These are phyloP conservation scores for Papiliotrema nemorosa DNA, from an alignment of 1,284 basidiomycete species.

Conservation along the genomic window DNA sequence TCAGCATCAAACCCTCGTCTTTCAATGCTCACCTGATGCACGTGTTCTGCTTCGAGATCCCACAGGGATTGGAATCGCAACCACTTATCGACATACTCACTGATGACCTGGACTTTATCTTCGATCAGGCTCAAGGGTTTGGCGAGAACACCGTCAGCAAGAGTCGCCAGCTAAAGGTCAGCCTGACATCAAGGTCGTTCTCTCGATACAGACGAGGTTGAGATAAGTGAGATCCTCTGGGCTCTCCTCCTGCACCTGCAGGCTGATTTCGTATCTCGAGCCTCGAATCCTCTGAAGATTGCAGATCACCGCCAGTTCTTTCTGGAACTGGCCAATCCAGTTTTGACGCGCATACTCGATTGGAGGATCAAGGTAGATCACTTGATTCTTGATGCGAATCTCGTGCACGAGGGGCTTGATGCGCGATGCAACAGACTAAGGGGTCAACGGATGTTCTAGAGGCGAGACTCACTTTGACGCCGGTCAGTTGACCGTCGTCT, in stretches of 20 bases:
- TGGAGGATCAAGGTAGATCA: constrained; percentile 96
- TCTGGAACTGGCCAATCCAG: constrained; percentile 89
- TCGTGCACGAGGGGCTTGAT: constrained; percentile 86
- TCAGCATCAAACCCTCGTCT: background rate
- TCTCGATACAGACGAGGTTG: constrained; percentile 60
- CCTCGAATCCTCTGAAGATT: constrained; percentile 82
- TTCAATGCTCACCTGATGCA: constrained; percentile 61
- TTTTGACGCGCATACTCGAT: constrained; percentile 88
- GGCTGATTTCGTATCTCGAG: constrained; percentile 90
- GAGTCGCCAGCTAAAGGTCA: constrained; percentile 62
- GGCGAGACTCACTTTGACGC: constrained; percentile 5
- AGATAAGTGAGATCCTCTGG: constrained; percentile 72
- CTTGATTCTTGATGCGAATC: constrained; percentile 95
- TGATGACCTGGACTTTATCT: constrained; percentile 68
- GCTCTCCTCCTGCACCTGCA: constrained; percentile 69
- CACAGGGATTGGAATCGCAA: constrained; percentile 97
- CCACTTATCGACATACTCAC: constrained; percentile 93
- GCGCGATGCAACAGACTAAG: constrained; percentile 4
- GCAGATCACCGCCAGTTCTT: constrained; percentile 88
- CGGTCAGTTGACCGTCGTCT: background rate
- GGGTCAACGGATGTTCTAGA: background rate
- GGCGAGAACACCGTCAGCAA: constrained; percentile 70
- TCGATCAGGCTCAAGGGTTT: constrained; percentile 85
- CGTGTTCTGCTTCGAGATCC: constrained; percentile 96
- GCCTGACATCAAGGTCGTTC: background rate